Conservation (phyloP, 345 rosid species). For the Anacardium occidentale region DNA sequence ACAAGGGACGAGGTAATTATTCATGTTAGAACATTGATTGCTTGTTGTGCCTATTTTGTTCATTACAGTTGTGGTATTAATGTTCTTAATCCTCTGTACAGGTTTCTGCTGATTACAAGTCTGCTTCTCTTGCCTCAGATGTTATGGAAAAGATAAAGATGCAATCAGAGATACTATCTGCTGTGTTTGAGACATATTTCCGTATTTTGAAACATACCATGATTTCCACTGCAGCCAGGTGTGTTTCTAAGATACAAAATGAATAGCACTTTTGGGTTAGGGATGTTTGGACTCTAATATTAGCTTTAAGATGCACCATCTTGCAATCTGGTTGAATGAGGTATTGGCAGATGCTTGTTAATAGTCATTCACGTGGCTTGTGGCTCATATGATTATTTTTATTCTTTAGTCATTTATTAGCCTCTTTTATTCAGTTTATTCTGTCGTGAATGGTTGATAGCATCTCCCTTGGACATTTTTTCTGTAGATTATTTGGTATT, state of each 20-base stretch:
- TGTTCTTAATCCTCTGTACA: constrained; percentile 25
- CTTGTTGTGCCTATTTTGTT: neutral
- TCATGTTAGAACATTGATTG: neutral
- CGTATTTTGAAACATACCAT: constrained; percentile 79
- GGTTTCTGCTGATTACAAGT: constrained; percentile 85
- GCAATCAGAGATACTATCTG: constrained; percentile 81
- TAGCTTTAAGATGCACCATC: neutral
- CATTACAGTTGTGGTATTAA: neutral
- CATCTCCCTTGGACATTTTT: too few species aligned
- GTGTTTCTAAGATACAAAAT: constrained; percentile 19
- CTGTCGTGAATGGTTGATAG: too few species aligned
- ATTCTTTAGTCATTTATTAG: too few species aligned
- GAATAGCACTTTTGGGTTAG: neutral
- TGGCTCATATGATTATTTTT: neutral
- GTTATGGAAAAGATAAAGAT: constrained; percentile 58
- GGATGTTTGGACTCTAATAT: neutral
- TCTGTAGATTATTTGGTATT: too few species aligned
- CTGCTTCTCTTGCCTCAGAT: constrained; percentile 63
- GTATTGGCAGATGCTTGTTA: neutral
- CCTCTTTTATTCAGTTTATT: too few species aligned
- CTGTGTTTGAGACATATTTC: constrained; percentile 86
- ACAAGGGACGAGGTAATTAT: constrained; percentile 70
- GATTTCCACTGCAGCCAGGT: constrained; percentile 56
- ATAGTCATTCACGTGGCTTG: neutral
- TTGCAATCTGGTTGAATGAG: neutral